A percentile compares a stretch with the other conserved stretches of the same genome.
Evolutionary conservation across 805 yeast genomes (phyloP).

Genomic region (Candida golubevii): DNA sequence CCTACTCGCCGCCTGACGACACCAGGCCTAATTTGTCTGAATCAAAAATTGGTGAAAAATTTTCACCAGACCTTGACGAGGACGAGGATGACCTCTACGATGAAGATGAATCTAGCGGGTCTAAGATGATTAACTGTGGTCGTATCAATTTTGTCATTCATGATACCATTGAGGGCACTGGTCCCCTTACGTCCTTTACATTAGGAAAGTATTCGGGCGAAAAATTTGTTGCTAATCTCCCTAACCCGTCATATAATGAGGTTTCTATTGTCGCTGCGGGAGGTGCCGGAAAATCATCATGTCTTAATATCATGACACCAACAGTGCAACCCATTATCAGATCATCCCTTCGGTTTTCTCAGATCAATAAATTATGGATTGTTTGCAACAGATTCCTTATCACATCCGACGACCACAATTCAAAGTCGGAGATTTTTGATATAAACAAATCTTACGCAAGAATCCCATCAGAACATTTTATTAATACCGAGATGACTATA

Average conservation of each 20-base stretch:
- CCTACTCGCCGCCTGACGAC: conserved; percentile 12
- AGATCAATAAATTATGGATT: conserved; percentile 74
- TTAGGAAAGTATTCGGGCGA: conserved; percentile 58
- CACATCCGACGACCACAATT: conserved; percentile 63
- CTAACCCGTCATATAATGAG: conserved; percentile 66
- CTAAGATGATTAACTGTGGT: conserved; percentile 10
- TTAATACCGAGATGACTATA: conserved; percentile 59
- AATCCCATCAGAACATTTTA: conserved; percentile 57
- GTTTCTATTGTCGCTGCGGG: conserved; percentile 64
- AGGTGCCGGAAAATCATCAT: conserved; percentile 56
- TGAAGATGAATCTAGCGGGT: conserved; percentile 26
- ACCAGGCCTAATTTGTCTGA: conserved; percentile 2
- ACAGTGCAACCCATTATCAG: conserved; percentile 64
- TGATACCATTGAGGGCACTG: conserved; percentile 59
- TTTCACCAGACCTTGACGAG: conserved; percentile 20
- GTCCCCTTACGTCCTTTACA: conserved; percentile 69
- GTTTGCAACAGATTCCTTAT: conserved; percentile 57
- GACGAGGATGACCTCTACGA: conserved; percentile 44
- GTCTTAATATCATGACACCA: conserved; percentile 60
- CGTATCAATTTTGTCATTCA: conserved; percentile 36
- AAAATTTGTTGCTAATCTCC: conserved; percentile 52
- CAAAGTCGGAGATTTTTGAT: conserved; percentile 65
- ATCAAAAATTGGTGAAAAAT: neutral
- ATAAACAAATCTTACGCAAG: conserved; percentile 59
- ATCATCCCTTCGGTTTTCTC: conserved; percentile 67